Conservation (phyloP, 2,329 filamentous ascomycete species). For the Pyrenophora teres region DNA sequence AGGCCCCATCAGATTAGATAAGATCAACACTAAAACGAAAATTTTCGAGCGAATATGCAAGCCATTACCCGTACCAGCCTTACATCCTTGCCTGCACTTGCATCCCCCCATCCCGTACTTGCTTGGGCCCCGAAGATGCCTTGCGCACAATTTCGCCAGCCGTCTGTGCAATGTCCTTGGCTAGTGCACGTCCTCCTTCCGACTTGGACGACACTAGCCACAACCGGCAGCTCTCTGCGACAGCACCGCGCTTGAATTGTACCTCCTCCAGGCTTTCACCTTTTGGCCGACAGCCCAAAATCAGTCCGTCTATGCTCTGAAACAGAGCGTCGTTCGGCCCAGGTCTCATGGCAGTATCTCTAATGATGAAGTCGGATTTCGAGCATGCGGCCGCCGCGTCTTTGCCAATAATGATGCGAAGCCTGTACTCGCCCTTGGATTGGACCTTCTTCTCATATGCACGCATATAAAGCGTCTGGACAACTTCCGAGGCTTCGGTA, state of each 20-base stretch:
- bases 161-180: constrained; percentile 42
- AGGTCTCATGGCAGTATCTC: constrained; percentile 27
- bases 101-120: constrained; percentile 20
- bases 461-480: constrained; percentile 41
- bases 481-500: constrained; percentile 33
- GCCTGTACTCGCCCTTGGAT: constrained; percentile 37
- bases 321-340: constrained; percentile 30
- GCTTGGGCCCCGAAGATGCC: constrained; percentile 21
- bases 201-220: constrained; percentile 42
- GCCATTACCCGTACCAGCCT: constrained; percentile 3
- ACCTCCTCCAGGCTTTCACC: constrained; percentile 46
- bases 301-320: constrained; percentile 38
- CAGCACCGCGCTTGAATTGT: constrained; percentile 44
- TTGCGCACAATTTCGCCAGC: constrained; percentile 41
- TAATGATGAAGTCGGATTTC: constrained; percentile 38
- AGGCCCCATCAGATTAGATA: constrained; percentile 25
- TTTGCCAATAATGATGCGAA: constrained; percentile 36
- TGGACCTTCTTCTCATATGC: constrained; percentile 45
- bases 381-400: constrained; percentile 32
- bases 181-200: constrained; percentile 41
- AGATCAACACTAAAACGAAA: constrained; percentile 33
- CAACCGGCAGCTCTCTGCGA: constrained; percentile 35
- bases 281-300: constrained; percentile 43
- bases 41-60: constrained; percentile 18
- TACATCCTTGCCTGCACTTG: constrained; percentile 41